Conservation (phyloP, 78 protist species). For the Guillardia theta region DNA sequence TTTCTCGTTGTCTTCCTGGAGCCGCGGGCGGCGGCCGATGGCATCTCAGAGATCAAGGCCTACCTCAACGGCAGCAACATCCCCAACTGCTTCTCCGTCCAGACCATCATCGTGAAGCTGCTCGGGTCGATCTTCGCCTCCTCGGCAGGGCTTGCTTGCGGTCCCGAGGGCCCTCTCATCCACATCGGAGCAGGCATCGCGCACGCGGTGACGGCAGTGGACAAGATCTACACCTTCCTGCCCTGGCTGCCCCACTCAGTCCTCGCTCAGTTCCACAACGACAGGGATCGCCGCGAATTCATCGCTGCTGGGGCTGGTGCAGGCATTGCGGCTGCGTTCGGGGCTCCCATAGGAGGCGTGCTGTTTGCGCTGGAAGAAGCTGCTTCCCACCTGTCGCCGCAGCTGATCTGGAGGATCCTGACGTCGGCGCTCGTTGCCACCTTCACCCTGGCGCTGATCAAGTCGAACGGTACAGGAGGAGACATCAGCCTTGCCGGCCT, state of each 20-base stretch:
- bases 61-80: conserved; percentile 28
- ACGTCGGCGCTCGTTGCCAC: conserved; percentile 9
- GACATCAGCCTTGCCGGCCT: conserved; percentile 14
- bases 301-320: conserved; percentile 15
- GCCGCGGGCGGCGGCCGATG: neutral
- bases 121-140: neutral
- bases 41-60: conserved; percentile 16
- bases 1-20: neutral
- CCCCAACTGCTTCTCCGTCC: neutral
- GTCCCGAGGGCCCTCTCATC: conserved; percentile 7
- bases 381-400: conserved; percentile 13
- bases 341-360: conserved; percentile 7
- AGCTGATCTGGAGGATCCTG: neutral
- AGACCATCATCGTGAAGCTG: neutral
- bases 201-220: neutral
- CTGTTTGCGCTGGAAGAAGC: conserved; percentile 29
- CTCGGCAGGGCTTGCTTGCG: neutral
- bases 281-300: conserved; percentile 27
- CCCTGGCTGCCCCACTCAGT: neutral
- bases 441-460: neutral
- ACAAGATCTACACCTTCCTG: neutral
- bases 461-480: neutral
- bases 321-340: conserved; percentile 28
- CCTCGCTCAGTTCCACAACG: conserved; percentile 24
- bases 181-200: conserved; percentile 21